Evolutionary conservation across 1,284 basidiomycete species (phyloP), one percentile per base, ranked within the genome.

Genomic region (Ceratobasidium sp.): DNA sequence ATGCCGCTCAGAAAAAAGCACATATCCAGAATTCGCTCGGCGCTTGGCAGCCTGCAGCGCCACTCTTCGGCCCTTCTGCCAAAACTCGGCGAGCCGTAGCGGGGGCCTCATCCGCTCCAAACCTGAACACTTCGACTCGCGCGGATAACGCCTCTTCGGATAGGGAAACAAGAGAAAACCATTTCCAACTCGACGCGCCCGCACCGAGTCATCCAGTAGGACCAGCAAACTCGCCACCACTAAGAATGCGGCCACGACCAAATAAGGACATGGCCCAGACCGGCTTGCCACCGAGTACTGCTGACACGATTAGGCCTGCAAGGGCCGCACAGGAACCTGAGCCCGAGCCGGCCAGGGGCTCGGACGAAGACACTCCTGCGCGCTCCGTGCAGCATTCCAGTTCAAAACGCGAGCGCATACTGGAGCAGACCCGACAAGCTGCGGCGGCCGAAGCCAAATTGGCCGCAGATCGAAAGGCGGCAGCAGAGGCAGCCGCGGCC

Each of bases 331-430:
- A 39, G 23, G 32, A 23, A 21, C 12, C 30, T 18, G 16, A 53
- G 18, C 8, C 55, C 53, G 48, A 70, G 28, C 23, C 26, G 53
- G 39, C 26, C n/a, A 41, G 32, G 28, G 28, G 4, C 23, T 32
- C 18, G 9, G 26, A 16, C 8, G 39, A n/a, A 14, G 43, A 26
- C 23, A 32, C 28, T 16, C 41, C 26, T 26, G 41, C 59, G 41
- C 53, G 32, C 53, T 61, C 59, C 12, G 16, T 16, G n/a, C 53
- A 57, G n/a, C 67, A 28, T 23, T 30, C 45, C 18, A 53, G 30
- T 30, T 58, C 67, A 30, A 70, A 70, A 58, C 67, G 67, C 18
- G 41, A n/a, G 23, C 67, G 53, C 43, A 36, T 46, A 9, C 67
- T 70, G 41, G 26, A 57, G 12, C 67, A 70, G 48, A 26, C 48